Conservation (phyloP, 2,329 filamentous ascomycete genomes). For the Colletotrichum somersetense region DNA sequence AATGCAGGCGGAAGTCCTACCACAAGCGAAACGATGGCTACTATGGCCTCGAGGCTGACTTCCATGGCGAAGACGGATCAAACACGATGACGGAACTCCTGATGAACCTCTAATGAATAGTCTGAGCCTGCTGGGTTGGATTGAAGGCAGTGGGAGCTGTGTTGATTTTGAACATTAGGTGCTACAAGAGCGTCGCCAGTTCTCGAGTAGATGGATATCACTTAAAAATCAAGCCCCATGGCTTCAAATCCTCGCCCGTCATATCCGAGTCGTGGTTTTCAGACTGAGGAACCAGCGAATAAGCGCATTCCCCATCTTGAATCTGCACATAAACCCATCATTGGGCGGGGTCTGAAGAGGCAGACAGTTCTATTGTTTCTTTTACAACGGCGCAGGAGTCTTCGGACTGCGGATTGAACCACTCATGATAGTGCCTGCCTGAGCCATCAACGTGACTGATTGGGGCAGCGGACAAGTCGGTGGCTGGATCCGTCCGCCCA, state of each 20-base stretch:
- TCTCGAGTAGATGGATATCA: not conserved
- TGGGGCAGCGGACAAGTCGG: not conserved
- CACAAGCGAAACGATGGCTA: slow-evolving; percentile 15
- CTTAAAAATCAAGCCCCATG: too few relatives aligned
- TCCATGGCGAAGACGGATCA: slow-evolving; percentile 6
- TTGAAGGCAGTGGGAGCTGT: not conserved
- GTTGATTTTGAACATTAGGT: not conserved
- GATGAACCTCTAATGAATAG: not conserved
- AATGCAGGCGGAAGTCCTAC: slow-evolving; percentile 13
- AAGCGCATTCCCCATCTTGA: not conserved
- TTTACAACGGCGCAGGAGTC: not conserved
- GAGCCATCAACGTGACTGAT: not conserved
- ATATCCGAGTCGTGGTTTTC: not conserved
- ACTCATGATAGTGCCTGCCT: not conserved
- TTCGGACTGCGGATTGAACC: slow-evolving; percentile 12
- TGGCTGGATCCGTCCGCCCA: not conserved
- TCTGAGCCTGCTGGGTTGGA: not conserved
- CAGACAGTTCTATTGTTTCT: not conserved
- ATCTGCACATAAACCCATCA: not conserved
- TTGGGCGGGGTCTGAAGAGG: not conserved
- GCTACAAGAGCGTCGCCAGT: not conserved
- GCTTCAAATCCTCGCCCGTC: not conserved
- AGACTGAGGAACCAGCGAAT: slow-evolving; percentile 10
- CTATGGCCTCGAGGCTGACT: slow-evolving; percentile 29
- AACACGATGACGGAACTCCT: not conserved